phyloP scores from a whole-genome alignment of 306 rosid species.

The Carpinus fangiana region DNA sequence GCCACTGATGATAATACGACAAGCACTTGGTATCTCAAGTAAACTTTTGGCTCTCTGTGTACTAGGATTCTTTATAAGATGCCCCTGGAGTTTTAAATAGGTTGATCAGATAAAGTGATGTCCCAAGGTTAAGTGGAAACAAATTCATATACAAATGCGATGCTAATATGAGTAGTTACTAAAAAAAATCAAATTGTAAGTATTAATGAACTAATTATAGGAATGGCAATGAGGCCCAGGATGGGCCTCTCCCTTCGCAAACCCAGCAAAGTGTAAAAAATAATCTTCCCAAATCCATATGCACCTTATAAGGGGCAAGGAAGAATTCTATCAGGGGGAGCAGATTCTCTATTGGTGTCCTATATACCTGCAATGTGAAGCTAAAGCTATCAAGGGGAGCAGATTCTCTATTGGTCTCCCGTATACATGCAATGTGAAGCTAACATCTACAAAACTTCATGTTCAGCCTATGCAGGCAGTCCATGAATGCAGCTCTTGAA shows the following conservation, averaged over 20 bases:
- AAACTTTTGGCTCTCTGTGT: constrained; percentile 97
- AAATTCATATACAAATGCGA: constrained; percentile 10
- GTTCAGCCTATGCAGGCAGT: not conserved
- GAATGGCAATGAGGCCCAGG: not conserved
- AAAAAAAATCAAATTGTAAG: not conserved
- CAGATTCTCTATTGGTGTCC: not conserved
- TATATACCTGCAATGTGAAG: not conserved
- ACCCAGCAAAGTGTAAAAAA: not conserved
- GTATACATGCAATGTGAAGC: no score
- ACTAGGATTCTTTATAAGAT: constrained; percentile 91
- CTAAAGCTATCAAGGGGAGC: not conserved
- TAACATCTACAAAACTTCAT: not conserved
- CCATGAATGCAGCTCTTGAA: not conserved
- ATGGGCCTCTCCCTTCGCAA: not conserved
- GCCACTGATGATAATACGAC: constrained; percentile 85
- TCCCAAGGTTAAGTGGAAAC: constrained; percentile 7
- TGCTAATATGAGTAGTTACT: not conserved
- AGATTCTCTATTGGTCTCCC: not conserved
- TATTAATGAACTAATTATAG: not conserved
- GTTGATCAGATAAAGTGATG: constrained; percentile 16
- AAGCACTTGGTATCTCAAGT: constrained; percentile 82
- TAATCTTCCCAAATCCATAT: not conserved
- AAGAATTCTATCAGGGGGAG: not conserved
- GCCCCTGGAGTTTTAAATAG: constrained; percentile 61
- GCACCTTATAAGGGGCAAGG: not conserved